Conservation (phyloP, 2,329 filamentous ascomycete species). For the Aspergillus melleus region DNA sequence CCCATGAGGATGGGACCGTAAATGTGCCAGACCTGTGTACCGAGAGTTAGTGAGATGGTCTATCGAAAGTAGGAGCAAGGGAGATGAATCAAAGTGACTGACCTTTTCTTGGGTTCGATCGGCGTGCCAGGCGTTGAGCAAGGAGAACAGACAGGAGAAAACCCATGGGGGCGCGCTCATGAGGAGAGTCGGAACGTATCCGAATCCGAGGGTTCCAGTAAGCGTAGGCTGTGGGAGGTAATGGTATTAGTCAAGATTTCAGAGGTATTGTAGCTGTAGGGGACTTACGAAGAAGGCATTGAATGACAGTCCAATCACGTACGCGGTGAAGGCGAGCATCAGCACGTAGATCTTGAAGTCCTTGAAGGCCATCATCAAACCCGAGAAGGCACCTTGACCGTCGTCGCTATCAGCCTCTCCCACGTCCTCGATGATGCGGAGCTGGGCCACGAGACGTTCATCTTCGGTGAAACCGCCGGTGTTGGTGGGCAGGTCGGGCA, state of each 20-base stretch:
- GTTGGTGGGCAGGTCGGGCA: slow-evolving; percentile 58
- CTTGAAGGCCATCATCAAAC: slow-evolving; percentile 59
- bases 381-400: slow-evolving; percentile 52
- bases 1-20: slow-evolving; percentile 54
- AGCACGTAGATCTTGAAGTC: slow-evolving; percentile 64
- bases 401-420: slow-evolving; percentile 57
- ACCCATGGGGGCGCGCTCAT: slow-evolving; percentile 52
- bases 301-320: slow-evolving; percentile 60
- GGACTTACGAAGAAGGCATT: slow-evolving; percentile 56
- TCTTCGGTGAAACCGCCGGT: slow-evolving; percentile 48
- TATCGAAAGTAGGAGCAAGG: neutral
- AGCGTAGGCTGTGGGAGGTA: slow-evolving; percentile 20
- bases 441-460: slow-evolving; percentile 50
- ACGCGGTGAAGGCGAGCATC: slow-evolving; percentile 63
- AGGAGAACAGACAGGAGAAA: slow-evolving; percentile 59
- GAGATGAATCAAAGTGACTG: slow-evolving; percentile 1
- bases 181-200: slow-evolving; percentile 28
- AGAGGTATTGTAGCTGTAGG: neutral
- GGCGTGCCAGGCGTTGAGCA: slow-evolving; percentile 57
- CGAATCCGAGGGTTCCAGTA: slow-evolving; percentile 27
- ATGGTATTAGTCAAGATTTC: no score
- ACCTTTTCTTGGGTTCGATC: slow-evolving; percentile 53
- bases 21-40: slow-evolving; percentile 58
- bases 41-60: neutral
- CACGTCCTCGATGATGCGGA: slow-evolving; percentile 59